Base-by-base conservation (phyloP, 2,329 filamentous ascomycete genomes). In the Oidium heveae region DNA sequence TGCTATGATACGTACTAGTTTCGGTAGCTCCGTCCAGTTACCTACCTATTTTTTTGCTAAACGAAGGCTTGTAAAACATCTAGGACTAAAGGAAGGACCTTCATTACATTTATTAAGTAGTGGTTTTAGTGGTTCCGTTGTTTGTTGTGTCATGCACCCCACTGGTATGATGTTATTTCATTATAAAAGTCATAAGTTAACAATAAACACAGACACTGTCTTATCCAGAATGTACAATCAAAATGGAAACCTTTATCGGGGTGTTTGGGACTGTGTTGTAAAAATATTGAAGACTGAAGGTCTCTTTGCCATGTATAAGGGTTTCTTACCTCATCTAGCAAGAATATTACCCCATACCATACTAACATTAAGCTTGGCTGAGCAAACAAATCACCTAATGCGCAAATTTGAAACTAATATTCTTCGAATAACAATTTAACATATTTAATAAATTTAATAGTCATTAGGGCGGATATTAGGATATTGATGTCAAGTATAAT, bases 191-290 rank as follows among this genome's bases (percentile, higher is more conserved):
- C 5, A 55, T 55, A 32, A 47, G 34, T 56, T 59, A 51, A 62
- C 55, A 52, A 22, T 20, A 24, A 44, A 20, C 46, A 28, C 57
- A 76, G 91, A 98, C 67, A 98, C 91, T 5, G 85, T 98, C 69
- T 98, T 98, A 91, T 91, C 86, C 58, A 83, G 91, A 58, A 82
- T 98, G 73, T 98, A 98, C 74, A 98, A 98, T 72, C 91, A 98
- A 68, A 94, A 88, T 58, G 91, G 91, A 54, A 94, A 95, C 66
- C 75, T 98, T n/a, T 98, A 98, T 73, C 81, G 76, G 61, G 84
- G 88, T 56, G 86, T 93, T 4, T 84, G 94, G 59, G 91, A 98
- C 69, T 98, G 91, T 66, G 69, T 96, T 57, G 78, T 76, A 66
- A 88, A 94, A 70, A 98, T 91, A 0, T 74, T 98, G 57, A 82